Evolutionary conservation across 1,284 basidiomycete species (phyloP).

Genomic region (Stygiomarasmius scandens): DNA sequence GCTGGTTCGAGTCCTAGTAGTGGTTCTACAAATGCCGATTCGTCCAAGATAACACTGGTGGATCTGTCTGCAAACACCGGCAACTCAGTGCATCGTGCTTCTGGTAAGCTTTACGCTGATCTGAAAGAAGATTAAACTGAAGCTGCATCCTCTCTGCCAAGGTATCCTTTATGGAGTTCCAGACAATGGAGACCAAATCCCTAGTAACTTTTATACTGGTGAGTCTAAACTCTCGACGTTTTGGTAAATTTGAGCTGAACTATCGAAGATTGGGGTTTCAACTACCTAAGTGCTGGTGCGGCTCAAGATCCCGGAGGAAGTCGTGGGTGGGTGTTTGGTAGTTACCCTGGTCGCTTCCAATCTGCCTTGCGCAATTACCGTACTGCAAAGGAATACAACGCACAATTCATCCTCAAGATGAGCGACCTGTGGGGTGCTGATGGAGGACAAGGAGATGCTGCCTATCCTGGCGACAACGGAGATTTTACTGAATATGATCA

Average conservation of each 20-base stretch:
- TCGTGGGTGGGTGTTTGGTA: conserved; percentile 21
- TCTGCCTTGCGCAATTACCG: conserved; percentile 22
- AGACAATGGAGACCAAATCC: conserved; percentile 20
- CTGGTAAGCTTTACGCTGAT: conserved; percentile 23
- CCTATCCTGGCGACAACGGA: conserved; percentile 20
- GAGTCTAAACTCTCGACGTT: not conserved
- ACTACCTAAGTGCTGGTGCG: conserved; percentile 23
- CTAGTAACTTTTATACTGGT: conserved; percentile 21
- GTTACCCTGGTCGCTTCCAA: conserved; percentile 17
- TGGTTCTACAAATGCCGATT: not conserved
- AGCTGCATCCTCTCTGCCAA: too few relatives aligned
- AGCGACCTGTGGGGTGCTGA: conserved; percentile 26
- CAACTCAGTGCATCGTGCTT: conserved; percentile 18
- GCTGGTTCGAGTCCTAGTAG: too few relatives aligned
- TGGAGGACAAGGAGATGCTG: conserved; percentile 19
- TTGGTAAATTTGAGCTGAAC: not conserved
- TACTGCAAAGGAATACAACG: conserved; percentile 19
- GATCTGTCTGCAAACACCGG: conserved; percentile 21
- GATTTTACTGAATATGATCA: conserved; percentile 20
- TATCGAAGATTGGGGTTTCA: conserved; percentile 24
- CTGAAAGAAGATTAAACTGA: too few relatives aligned
- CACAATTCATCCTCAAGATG: conserved; percentile 24
- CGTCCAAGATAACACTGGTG: conserved; percentile 18
- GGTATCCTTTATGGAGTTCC: too few relatives aligned
- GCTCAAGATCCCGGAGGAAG: conserved; percentile 17